Percentiles rank a stretch among this genome's conserved stretches.
These are phyloP conservation scores for Kodamaea laetipori DNA, from an alignment of 805 yeast genomes.

Conservation along the genomic window DNA sequence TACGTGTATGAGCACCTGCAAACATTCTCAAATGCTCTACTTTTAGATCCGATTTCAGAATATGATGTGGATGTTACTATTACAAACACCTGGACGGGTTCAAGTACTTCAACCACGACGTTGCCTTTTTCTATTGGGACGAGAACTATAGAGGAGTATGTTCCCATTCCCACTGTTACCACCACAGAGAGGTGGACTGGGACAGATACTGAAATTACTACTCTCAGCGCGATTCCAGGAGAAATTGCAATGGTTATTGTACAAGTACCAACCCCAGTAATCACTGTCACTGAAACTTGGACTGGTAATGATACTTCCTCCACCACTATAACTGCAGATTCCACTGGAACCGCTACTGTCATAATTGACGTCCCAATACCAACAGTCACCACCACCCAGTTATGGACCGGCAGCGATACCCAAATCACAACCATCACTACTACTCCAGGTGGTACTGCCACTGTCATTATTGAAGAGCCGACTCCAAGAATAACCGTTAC, in stretches of 20 bases:
- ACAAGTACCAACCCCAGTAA: conserved; percentile 15
- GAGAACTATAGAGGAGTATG: not conserved
- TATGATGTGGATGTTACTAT: not conserved
- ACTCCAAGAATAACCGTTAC: not conserved
- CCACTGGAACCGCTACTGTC: conserved; percentile 6
- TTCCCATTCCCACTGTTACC: conserved; percentile 19
- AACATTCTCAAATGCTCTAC: too few relatives aligned
- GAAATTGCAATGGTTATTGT: conserved; percentile 18
- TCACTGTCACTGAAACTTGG: conserved; percentile 6
- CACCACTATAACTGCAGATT: too few relatives aligned
- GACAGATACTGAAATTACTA: conserved; percentile 5
- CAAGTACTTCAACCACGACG: too few relatives aligned
- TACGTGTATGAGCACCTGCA: too few relatives aligned
- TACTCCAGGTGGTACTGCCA: conserved; percentile 15
- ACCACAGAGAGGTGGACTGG: not conserved
- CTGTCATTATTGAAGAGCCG: conserved; percentile 14
- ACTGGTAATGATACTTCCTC: conserved; percentile 5
- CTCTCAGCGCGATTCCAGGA: conserved; percentile 8
- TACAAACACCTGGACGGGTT: too few relatives aligned
- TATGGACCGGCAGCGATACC: conserved; percentile 10
- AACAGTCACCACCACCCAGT: conserved; percentile 4
- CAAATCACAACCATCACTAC: conserved; percentile 4
- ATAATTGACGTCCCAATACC: conserved; percentile 11
- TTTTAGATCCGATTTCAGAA: too few relatives aligned
- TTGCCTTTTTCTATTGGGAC: too few relatives aligned